A percentile compares a stretch with the other conserved stretches of the same genome.
phyloP scores from a whole-genome alignment of 768 basidiomycete species.

The Clitopilus passeckerianus region DNA sequence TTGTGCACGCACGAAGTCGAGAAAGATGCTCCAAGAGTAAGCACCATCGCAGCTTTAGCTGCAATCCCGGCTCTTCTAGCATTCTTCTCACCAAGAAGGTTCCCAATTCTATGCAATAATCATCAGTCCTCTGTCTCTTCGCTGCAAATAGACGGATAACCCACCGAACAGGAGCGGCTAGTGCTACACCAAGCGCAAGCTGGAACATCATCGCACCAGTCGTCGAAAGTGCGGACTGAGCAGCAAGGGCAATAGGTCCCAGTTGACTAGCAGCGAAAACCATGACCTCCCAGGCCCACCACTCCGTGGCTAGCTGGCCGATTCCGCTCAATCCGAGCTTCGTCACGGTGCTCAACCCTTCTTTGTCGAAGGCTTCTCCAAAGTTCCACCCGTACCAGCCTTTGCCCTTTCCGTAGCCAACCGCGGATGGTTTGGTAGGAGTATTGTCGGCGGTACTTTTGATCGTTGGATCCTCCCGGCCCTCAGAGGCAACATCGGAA shows the following conservation, averaged over 20 bases:
- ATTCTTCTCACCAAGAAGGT: conserved; percentile 76
- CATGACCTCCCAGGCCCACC: conserved; percentile 94
- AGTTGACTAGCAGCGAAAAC: conserved; percentile 50
- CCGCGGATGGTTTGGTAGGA: not conserved
- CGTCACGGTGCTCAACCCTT: conserved; percentile 52
- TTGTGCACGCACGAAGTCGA: not conserved
- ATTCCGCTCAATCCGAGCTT: conserved; percentile 80
- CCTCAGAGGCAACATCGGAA: not conserved
- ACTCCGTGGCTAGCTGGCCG: conserved; percentile 81
- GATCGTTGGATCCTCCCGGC: not conserved
- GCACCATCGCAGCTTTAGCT: conserved; percentile 51
- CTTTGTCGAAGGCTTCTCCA: conserved; percentile 59
- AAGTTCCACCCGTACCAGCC: not conserved
- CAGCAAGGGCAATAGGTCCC: conserved; percentile 73
- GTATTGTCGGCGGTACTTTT: not conserved
- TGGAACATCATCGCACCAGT: conserved; percentile 73
- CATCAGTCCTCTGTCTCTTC: not conserved
- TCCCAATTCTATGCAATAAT: conserved; percentile 57
- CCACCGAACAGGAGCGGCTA: conserved; percentile 67
- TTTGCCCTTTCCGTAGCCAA: conserved; percentile 21
- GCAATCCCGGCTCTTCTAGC: conserved; percentile 66
- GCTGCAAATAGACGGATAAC: not conserved
- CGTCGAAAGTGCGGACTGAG: conserved; percentile 77
- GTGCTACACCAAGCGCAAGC: conserved; percentile 71
- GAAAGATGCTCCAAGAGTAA: conserved; percentile 47